Percentiles rank a stretch among this genome's conserved stretches.
phyloP scores from a whole-genome alignment of 2,329 filamentous ascomycete genomes.

The Coleophoma eucalyptorum region DNA sequence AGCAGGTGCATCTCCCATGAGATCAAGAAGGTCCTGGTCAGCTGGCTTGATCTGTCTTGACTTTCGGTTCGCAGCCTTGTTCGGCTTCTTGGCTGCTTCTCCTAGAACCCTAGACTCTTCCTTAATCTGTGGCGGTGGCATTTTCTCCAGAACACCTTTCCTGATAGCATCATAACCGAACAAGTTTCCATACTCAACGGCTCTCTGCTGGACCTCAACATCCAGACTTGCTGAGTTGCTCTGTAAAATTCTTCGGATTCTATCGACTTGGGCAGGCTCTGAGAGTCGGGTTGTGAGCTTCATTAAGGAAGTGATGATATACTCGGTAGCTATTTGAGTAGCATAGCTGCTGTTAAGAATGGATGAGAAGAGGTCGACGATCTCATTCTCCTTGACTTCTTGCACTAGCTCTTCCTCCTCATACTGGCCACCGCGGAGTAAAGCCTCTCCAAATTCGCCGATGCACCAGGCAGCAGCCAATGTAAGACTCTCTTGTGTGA shows the following conservation, averaged over 20 bases:
- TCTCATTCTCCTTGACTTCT: conserved; percentile 79
- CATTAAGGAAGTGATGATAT: conserved; percentile 91
- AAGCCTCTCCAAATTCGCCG: conserved; percentile 88
- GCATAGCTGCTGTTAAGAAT: conserved; percentile 95
- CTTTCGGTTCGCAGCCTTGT: conserved; percentile 68
- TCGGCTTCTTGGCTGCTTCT: conserved; percentile 67
- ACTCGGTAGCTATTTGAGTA: conserved; percentile 87
- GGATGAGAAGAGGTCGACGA: conserved; percentile 87
- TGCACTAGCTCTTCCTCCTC: conserved; percentile 88
- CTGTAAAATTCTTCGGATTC: conserved; percentile 74
- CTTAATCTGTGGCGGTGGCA: conserved; percentile 95
- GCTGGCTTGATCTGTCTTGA: conserved; percentile 77
- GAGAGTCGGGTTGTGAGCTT: conserved; percentile 88
- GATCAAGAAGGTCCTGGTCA: conserved; percentile 87
- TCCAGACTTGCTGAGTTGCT: conserved; percentile 82
- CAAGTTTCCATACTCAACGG: conserved; percentile 93
- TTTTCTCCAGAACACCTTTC: conserved; percentile 88
- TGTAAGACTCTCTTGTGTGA: conserved; percentile 93
- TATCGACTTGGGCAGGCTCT: conserved; percentile 81
- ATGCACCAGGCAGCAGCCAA: conserved; percentile 96
- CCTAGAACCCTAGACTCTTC: conserved; percentile 91
- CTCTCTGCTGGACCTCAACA: conserved; percentile 92
- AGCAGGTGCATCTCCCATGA: conserved; percentile 79
- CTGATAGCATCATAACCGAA: conserved; percentile 87
- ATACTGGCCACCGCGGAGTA: conserved; percentile 86